phyloP scores from a whole-genome alignment of 169 alveolate species.

The Plasmodium relictum region DNA sequence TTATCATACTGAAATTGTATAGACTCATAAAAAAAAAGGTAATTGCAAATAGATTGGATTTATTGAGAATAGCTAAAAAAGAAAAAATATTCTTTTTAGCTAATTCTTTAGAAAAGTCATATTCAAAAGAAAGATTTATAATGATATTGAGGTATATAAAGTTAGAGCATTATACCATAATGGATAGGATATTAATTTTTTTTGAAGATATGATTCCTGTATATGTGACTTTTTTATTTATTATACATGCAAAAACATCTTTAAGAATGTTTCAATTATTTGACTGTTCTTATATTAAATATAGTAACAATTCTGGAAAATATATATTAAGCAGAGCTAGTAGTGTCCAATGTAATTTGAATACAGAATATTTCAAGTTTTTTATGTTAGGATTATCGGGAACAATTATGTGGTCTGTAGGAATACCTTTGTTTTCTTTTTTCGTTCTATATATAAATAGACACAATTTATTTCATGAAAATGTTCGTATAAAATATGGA shows the following conservation, averaged over 20 bases:
- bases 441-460: conserved; percentile 84
- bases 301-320: conserved; percentile 75
- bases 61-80: conserved; percentile 78
- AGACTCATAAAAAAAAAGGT: conserved; percentile 29
- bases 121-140: conserved; percentile 85
- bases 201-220: conserved; percentile 92
- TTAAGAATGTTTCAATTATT: conserved; percentile 86
- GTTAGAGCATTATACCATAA: conserved; percentile 81
- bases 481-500: conserved; percentile 87
- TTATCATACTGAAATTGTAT: conserved; percentile 77
- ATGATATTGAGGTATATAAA: conserved; percentile 88
- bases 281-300: conserved; percentile 86
- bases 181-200: conserved; percentile 79
- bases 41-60: conserved; percentile 76
- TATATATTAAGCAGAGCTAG: conserved; percentile 87
- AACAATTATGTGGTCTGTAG: conserved; percentile 87
- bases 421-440: conserved; percentile 88
- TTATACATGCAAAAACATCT: conserved; percentile 87
- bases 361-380: conserved; percentile 81
- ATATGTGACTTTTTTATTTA: conserved; percentile 89
- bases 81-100: conserved; percentile 80
- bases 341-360: conserved; percentile 84
- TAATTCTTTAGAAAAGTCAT: conserved; percentile 79
- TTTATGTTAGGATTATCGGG: conserved; percentile 87
- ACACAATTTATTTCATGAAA: conserved; percentile 84